These are phyloP conservation scores for Cercospora brassicicola DNA, from an alignment of 2,329 filamentous ascomycete species.

Conservation along the genomic window DNA sequence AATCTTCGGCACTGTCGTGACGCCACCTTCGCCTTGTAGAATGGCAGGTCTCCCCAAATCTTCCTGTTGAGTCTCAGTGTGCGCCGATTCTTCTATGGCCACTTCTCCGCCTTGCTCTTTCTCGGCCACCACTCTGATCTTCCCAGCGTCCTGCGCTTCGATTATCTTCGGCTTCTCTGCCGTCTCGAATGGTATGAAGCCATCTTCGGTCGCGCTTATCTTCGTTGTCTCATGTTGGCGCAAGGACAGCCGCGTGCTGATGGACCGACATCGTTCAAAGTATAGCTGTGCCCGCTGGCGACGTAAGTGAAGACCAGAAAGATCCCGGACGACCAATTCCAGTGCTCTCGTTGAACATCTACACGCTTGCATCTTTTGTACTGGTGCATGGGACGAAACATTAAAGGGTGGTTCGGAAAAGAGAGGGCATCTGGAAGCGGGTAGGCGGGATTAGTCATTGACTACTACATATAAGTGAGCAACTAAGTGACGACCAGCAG, in stretches of 20 bases:
- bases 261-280: conserved; percentile 16
- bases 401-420: neutral
- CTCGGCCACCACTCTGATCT: neutral
- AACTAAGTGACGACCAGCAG: neutral
- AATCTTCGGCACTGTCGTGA: neutral
- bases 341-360: conserved; percentile 29
- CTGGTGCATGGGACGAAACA: neutral
- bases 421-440: neutral
- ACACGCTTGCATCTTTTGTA: conserved; percentile 23
- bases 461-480: neutral
- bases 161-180: neutral
- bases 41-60: conserved; percentile 1
- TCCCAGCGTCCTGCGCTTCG: neutral
- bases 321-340: conserved; percentile 27
- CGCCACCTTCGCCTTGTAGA: neutral
- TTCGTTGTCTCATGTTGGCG: conserved; percentile 11
- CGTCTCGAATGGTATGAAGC: conserved; percentile 21
- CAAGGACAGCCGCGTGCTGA: conserved; percentile 18
- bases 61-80: neutral
- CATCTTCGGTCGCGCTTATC: conserved; percentile 12
- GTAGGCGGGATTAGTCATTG: neutral
- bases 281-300: conserved; percentile 21
- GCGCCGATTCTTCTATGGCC: neutral
- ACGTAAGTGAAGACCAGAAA: conserved; percentile 29
- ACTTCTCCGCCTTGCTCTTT: neutral